Evolutionary conservation across 441 rosid species (phyloP).

Genomic region (Mallotus japonicus): DNA sequence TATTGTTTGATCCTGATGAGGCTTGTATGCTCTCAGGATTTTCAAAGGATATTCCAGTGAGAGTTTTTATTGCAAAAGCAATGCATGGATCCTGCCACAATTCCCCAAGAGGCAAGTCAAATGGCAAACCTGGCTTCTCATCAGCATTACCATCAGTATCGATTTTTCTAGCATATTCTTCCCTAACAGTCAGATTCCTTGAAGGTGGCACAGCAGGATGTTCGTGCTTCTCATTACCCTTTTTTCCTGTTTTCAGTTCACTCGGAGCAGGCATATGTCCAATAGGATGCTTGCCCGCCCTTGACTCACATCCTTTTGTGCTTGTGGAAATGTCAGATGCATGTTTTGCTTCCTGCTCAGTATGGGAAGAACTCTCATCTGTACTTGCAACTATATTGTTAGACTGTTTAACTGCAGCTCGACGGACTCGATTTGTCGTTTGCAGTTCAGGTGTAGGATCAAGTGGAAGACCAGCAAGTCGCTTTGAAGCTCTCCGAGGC

Average conservation of each 20-base stretch:
- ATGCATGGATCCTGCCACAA: slow-evolving; percentile 92
- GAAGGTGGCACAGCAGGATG: neutral
- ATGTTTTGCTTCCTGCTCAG: slow-evolving; percentile 19
- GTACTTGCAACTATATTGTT: slow-evolving; percentile 28
- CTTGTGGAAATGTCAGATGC: slow-evolving; percentile 11
- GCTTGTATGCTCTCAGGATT: slow-evolving; percentile 35
- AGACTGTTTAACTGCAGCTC: slow-evolving; percentile 26
- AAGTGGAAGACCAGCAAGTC: slow-evolving; percentile 81
- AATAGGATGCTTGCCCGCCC: slow-evolving; percentile 27
- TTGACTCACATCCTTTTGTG: slow-evolving; percentile 14
- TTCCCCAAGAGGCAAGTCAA: slow-evolving; percentile 62
- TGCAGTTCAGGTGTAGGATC: slow-evolving; percentile 61
- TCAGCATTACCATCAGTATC: slow-evolving; percentile 25
- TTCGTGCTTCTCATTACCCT: slow-evolving; percentile 9
- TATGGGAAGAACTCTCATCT: slow-evolving; percentile 19
- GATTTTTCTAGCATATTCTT: slow-evolving; percentile 17
- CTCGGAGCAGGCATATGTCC: slow-evolving; percentile 17
- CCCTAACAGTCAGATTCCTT: slow-evolving; percentile 14
- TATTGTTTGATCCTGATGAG: slow-evolving; percentile 41
- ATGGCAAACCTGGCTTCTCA: slow-evolving; percentile 29
- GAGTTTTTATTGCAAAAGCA: slow-evolving; percentile 95
- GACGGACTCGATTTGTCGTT: slow-evolving; percentile 41
- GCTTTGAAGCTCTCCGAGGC: slow-evolving; percentile 74
- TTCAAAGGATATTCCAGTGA: slow-evolving; percentile 60
- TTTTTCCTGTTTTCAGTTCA: slow-evolving; percentile 18